A percentile compares a stretch with the other conserved stretches of the same genome.
Conservation (phyloP, 257 asterid species). For the Hygrophila difformis region DNA sequence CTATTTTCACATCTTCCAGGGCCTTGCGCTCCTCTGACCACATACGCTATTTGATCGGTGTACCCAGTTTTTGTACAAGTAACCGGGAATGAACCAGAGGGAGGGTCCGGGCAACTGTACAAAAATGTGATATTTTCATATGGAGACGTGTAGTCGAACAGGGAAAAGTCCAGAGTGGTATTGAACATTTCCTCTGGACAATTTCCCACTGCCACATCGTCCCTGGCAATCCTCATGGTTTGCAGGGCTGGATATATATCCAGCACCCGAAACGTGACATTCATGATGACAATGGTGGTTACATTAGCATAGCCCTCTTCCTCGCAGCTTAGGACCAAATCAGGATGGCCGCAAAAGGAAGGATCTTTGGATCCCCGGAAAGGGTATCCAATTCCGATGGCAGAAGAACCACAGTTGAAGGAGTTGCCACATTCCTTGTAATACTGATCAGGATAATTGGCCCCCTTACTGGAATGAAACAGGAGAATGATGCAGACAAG, state of each 20-base stretch:
- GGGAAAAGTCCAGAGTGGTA: constrained; percentile 43
- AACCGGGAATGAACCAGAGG: too few species aligned
- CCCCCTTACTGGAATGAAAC: constrained; percentile 19
- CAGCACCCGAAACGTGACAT: constrained; percentile 28
- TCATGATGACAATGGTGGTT: constrained; percentile 37
- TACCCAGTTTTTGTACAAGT: constrained; percentile 24
- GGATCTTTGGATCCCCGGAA: constrained; percentile 43
- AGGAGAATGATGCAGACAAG: constrained; percentile 13
- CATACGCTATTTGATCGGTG: constrained; percentile 19
- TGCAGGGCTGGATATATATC: constrained; percentile 22
- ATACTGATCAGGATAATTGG: constrained; percentile 15
- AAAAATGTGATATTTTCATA: constrained; percentile 47
- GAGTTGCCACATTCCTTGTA: constrained; percentile 33
- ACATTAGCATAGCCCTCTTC: constrained; percentile 3
- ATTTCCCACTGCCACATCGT: constrained; percentile 31
- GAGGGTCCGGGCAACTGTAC: constrained; percentile 34
- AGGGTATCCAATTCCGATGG: constrained; percentile 36
- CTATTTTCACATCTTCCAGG: constrained; percentile 39
- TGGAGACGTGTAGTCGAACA: constrained; percentile 31
- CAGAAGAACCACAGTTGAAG: constrained; percentile 41
- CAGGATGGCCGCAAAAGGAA: constrained; percentile 60
- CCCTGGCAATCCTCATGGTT: constrained; percentile 47
- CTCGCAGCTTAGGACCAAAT: constrained; percentile 38
- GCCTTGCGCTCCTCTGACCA: constrained; percentile 31
- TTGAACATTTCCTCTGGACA: constrained; percentile 49